Percentiles rank a stretch among this genome's conserved stretches.
These are phyloP conservation scores for Volvox reticuliferus DNA, from an alignment of 139 green algal species.

Conservation along the genomic window DNA sequence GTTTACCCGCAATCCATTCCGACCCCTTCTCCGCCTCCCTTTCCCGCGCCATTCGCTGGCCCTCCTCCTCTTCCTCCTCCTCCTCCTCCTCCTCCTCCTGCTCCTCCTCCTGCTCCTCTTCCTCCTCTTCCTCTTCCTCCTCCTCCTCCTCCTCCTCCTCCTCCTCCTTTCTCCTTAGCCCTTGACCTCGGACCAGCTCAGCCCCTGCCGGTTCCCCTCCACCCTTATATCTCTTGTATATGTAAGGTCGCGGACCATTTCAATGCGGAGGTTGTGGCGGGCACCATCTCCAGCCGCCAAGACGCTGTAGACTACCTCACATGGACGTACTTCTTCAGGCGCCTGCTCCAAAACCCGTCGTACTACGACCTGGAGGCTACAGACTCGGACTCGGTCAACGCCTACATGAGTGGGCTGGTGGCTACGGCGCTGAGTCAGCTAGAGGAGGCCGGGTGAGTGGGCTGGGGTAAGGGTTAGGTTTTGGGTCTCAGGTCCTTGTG, in stretches of 20 bases:
- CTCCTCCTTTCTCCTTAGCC: not conserved
- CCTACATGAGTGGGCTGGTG: conserved; percentile 86
- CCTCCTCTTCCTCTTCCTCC: not conserved
- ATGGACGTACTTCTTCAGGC: conserved; percentile 96
- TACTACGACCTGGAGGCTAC: conserved; percentile 93
- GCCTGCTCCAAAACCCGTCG: conserved; percentile 86
- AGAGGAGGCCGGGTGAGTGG: conserved; percentile 81
- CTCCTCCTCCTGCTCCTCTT: not conserved
- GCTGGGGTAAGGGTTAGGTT: not conserved
- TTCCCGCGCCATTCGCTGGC: too few relatives aligned
- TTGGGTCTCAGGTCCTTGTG: too few relatives aligned
- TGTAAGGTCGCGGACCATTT: conserved; percentile 95
- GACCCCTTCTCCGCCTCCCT: too few relatives aligned
- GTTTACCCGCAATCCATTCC: too few relatives aligned
- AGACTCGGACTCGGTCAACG: conserved; percentile 73
- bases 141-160: not conserved
- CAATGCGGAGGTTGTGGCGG: conserved; percentile 95
- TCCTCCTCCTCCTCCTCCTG: not conserved
- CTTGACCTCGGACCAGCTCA: not conserved
- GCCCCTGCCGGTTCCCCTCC: not conserved
- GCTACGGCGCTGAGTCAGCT: conserved; percentile 78
- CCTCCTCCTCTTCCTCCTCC: too few relatives aligned
- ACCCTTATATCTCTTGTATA: not conserved
- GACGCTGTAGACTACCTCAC: conserved; percentile 97
- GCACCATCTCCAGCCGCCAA: conserved; percentile 79